Base-by-base conservation (phyloP, 2,329 filamentous ascomycete genomes). In the Fonsecaea monophora region DNA sequence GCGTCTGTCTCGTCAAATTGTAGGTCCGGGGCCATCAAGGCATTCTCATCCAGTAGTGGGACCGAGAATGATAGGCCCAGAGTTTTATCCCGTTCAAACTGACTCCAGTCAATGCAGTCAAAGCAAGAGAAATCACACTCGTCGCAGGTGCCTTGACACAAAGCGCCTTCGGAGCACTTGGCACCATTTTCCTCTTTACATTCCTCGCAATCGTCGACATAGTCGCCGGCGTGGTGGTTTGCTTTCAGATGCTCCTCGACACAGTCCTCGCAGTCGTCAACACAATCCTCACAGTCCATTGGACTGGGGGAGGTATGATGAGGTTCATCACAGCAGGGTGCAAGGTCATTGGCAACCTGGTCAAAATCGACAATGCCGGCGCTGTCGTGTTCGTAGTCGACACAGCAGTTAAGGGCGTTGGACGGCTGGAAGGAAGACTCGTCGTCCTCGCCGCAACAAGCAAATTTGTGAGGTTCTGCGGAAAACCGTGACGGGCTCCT, bases 61-160 rank as follows among this genome's bases (percentile, higher is more conserved):
- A 71, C 70, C 0, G 66, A 65, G 57, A 68, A 71, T 8, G 62
- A 65, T 10, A 71, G 66, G n/a, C 70, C 71, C 21, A 71, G 64
- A 54, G 63, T 66, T 42, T 68, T 71, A 67, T 71, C 71, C 15
- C 53, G 66, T 45, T 70, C 71, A 53, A 69, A 72, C 50, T 66
- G 67, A 55, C 59, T 70, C 71, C 70, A 71, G 55, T 71, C 70
- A 35, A 71, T 69, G 53, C 70, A 71, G n/a, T 71, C 70, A 53
- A 71, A 71, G 64, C 70, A 71, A n/a, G 68, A 70, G 37, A 71
- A 71, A 18, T 72, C 71, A 40, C 69, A 69, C 25, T 72, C 69
- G 54, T 70, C 67, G 30, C 70, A 68, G 30, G 48, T 71, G 18
- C 71, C 70, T 48, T 68, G 63, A 62, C 71, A 72, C 6, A 60